Conservation (phyloP, 176 grass and related monocot genomes). For the Rhipidocladum racemiflorum region DNA sequence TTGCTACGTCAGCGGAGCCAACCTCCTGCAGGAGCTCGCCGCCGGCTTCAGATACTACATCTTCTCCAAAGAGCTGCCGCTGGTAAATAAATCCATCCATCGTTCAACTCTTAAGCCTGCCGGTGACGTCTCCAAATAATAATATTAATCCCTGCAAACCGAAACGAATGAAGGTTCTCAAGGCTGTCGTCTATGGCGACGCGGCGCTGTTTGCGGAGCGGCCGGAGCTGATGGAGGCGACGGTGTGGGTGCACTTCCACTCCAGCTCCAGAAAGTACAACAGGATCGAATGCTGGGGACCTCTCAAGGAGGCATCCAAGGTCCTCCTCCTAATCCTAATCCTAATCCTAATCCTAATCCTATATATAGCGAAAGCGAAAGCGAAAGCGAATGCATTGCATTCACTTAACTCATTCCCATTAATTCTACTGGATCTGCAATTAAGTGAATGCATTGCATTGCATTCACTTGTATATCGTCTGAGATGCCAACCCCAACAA, state of each 20-base stretch:
- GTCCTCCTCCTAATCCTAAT: no score
- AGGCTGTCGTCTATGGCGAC: constrained; percentile 86
- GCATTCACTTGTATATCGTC: no score
- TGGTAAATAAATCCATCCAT: constrained; percentile 44
- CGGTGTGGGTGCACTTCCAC: constrained; percentile 89
- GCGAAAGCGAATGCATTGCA: no score
- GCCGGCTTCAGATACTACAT: constrained; percentile 86
- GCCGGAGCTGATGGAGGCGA: constrained; percentile 79
- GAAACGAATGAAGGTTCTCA: constrained; percentile 44
- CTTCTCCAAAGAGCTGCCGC: constrained; percentile 90
- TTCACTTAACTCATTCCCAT: not conserved
- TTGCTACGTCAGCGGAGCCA: constrained; percentile 86
- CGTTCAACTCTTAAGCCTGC: no score
- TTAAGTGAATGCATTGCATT: not conserved
- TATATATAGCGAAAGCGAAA: no score
- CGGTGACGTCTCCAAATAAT: no score
- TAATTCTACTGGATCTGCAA: no score
- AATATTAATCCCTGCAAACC: no score
- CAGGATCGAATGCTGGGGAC: constrained; percentile 83
- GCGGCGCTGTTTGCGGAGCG: constrained; percentile 54
- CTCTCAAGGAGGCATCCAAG: constrained; percentile 64
- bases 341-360: no score
- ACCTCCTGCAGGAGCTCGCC: constrained; percentile 70
- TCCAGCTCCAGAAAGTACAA: constrained; percentile 73
- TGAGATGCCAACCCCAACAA: not conserved